A percentile compares a stretch with the other conserved stretches of the same genome.
These are phyloP conservation scores for Ceriops decandra DNA, from an alignment of 345 rosid species.

Conservation along the genomic window DNA sequence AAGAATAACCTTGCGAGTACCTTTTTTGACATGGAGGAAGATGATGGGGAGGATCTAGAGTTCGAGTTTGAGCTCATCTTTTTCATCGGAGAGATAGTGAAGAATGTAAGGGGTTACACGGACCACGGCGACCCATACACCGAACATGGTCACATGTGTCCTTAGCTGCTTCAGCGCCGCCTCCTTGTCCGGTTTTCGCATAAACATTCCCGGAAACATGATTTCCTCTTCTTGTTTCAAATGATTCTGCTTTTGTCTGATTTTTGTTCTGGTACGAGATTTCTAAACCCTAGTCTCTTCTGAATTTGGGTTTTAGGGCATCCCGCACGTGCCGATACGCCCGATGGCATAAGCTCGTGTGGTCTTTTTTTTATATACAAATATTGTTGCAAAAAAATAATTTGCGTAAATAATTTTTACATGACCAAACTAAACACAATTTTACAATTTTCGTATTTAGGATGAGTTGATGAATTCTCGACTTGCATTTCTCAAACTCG, in stretches of 20 bases:
- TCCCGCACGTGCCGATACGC: background rate
- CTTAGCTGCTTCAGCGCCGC: constrained; percentile 76
- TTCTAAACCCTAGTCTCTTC: constrained; percentile 23
- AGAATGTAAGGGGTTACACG: constrained; percentile 73
- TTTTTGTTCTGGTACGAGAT: background rate
- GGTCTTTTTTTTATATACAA: too few relatives aligned
- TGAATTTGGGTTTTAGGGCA: background rate
- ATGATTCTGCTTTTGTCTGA: background rate
- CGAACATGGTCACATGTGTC: constrained; percentile 55
- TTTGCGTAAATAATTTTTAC: too few relatives aligned
- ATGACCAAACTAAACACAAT: too few relatives aligned
- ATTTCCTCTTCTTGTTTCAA: background rate
- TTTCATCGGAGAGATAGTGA: constrained; percentile 53
- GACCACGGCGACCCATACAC: constrained; percentile 52
- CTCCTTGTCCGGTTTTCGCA: constrained; percentile 77
- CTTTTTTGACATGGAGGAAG: background rate
- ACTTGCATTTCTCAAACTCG: too few relatives aligned
- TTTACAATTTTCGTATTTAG: too few relatives aligned
- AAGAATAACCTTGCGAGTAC: constrained; percentile 9
- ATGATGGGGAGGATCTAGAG: constrained; percentile 26
- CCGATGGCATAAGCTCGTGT: background rate
- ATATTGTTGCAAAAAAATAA: too few relatives aligned
- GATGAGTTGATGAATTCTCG: too few relatives aligned
- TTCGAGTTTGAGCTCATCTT: constrained; percentile 77
- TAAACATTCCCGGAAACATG: constrained; percentile 87